A percentile compares a stretch with the other conserved stretches of the same genome.
phyloP scores from a whole-genome alignment of 768 basidiomycete genomes.

The Paxillus rubicundulus region DNA sequence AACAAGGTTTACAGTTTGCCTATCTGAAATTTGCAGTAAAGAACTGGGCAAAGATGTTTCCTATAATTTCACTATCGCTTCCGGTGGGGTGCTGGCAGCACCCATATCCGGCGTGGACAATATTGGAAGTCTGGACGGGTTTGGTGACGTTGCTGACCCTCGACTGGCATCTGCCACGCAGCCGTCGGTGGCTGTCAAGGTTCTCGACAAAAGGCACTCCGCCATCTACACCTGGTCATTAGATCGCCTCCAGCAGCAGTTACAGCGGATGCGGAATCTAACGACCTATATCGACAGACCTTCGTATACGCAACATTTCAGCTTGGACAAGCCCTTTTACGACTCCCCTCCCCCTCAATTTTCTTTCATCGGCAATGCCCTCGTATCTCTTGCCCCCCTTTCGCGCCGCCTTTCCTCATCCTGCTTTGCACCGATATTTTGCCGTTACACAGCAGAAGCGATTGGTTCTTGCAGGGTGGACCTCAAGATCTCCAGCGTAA shows the following conservation, averaged over 20 bases:
- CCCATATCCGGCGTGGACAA: conserved; percentile 83
- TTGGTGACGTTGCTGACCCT: conserved; percentile 90
- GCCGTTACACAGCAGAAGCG: conserved; percentile 91
- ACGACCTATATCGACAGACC: conserved; percentile 89
- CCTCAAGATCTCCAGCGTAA: conserved; percentile 74
- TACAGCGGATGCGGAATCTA: conserved; percentile 91
- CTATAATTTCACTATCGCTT: conserved; percentile 92
- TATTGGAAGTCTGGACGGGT: conserved; percentile 84
- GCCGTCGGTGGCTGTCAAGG: conserved; percentile 85
- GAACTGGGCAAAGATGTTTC: conserved; percentile 83
- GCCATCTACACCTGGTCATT: conserved; percentile 92
- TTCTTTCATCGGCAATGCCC: conserved; percentile 88
- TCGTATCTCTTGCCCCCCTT: conserved; percentile 79
- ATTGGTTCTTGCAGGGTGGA: conserved; percentile 92
- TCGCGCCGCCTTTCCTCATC: conserved; percentile 71
- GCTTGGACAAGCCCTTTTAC: conserved; percentile 90
- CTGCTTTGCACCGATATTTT: conserved; percentile 85
- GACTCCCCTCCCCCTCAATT: conserved; percentile 84
- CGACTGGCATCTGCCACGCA: conserved; percentile 69
- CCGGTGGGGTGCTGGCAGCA: conserved; percentile 72
- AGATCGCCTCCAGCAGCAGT: conserved; percentile 81
- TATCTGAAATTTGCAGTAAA: conserved; percentile 48
- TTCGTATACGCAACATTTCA: conserved; percentile 92
- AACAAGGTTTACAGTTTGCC: conserved; percentile 2
- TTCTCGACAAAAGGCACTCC: conserved; percentile 83